phyloP scores from a whole-genome alignment of 805 yeast species.

The Phaffomyces opuntiae region DNA sequence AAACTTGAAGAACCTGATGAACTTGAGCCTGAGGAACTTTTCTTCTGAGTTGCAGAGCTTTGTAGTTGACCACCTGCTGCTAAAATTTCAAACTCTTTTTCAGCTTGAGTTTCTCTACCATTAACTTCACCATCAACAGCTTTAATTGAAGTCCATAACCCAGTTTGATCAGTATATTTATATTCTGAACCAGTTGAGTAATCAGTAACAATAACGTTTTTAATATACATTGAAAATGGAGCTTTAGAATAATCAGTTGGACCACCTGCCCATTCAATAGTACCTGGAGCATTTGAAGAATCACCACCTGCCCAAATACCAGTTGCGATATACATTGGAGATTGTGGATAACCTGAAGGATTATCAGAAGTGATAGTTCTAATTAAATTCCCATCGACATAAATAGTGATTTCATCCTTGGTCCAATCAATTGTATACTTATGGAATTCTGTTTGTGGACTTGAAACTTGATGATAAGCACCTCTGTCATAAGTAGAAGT shows the following conservation, averaged over 20 bases:
- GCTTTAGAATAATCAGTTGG: constrained; percentile 53
- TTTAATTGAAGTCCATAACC: constrained; percentile 52
- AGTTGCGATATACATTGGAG: constrained; percentile 70
- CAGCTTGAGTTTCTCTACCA: constrained; percentile 48
- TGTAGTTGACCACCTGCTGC: constrained; percentile 23
- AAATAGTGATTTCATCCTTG: constrained; percentile 57
- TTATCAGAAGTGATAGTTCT: constrained; percentile 53
- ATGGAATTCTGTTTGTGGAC: constrained; percentile 56
- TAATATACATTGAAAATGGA: constrained; percentile 63
- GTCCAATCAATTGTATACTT: constrained; percentile 87
- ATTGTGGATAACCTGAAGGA: constrained; percentile 75
- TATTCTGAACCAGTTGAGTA: constrained; percentile 61
- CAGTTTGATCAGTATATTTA: constrained; percentile 46
- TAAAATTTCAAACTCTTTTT: constrained; percentile 33
- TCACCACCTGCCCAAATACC: constrained; percentile 88
- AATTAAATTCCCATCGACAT: constrained; percentile 59
- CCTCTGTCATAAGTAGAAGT: constrained; percentile 78
- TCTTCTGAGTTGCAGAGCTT: constrained; percentile 13
- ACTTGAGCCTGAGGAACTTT: neutral
- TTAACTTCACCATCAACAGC: constrained; percentile 53
- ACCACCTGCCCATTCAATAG: constrained; percentile 84
- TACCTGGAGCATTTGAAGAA: constrained; percentile 53
- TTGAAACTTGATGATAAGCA: constrained; percentile 49
- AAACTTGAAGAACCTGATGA: neutral
- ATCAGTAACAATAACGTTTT: constrained; percentile 55